Evolutionary conservation across 768 basidiomycete species (phyloP).

Genomic region (Mycena kentingensis): DNA sequence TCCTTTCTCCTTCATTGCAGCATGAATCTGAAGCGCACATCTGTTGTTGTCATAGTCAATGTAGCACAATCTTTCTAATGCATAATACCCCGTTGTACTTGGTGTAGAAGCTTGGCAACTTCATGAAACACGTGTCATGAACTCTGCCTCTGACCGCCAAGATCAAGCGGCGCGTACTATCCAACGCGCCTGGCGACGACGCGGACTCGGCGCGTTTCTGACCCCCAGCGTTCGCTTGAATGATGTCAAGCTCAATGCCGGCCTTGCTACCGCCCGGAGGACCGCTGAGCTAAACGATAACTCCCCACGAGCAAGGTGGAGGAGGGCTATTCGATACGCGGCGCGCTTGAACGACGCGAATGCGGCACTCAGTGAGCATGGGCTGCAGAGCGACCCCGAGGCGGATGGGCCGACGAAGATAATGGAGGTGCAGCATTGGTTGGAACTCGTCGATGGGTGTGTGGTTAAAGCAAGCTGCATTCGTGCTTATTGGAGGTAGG

Average conservation of each 20-base stretch:
- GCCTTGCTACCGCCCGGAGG: slow-evolving; percentile 39
- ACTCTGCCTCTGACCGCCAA: slow-evolving; percentile 27
- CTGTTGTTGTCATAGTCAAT: no score
- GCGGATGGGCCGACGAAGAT: slow-evolving; percentile 41
- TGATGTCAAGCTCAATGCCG: slow-evolving; percentile 41
- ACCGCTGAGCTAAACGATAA: slow-evolving; percentile 50
- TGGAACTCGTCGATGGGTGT: slow-evolving; percentile 62
- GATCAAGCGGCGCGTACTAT: slow-evolving; percentile 39
- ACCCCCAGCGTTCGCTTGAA: slow-evolving; percentile 36
- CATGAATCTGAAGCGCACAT: no score
- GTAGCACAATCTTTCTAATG: no score
- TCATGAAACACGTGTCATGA: no score
- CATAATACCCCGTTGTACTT: no score
- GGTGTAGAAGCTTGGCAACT: no score
- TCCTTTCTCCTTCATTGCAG: slow-evolving; percentile 7
- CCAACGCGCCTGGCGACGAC: slow-evolving; percentile 42
- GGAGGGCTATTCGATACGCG: slow-evolving; percentile 45
- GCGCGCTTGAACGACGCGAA: slow-evolving; percentile 47
- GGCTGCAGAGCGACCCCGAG: slow-evolving; percentile 25
- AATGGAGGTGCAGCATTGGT: slow-evolving; percentile 63
- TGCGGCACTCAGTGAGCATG: slow-evolving; percentile 34
- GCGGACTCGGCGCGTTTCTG: slow-evolving; percentile 29
- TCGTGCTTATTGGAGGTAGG: slow-evolving; percentile 26
- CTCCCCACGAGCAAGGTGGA: slow-evolving; percentile 48
- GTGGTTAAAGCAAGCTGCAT: slow-evolving; percentile 19